Conservation (phyloP, 2,329 filamentous ascomycete genomes). For the Leptographium procerum region DNA sequence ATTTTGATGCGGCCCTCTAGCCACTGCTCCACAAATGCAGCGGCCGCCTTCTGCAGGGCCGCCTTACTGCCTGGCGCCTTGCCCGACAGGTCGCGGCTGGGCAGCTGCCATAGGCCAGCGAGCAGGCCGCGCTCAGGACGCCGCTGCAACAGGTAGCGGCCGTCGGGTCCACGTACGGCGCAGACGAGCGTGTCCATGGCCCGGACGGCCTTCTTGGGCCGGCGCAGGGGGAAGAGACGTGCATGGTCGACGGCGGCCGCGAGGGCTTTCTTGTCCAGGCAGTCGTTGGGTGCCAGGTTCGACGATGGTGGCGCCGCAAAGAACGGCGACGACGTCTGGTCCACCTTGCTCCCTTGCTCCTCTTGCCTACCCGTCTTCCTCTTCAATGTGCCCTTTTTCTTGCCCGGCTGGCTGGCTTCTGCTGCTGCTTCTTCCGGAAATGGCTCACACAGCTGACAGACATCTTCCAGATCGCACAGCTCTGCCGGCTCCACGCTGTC, state of each 20-base stretch:
- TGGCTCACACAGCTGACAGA: slow-evolving; percentile 35
- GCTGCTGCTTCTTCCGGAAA: slow-evolving; percentile 19
- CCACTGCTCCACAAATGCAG: neutral
- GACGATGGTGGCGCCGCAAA: slow-evolving; percentile 11
- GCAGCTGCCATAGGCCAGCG: slow-evolving; percentile 46
- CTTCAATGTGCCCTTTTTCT: slow-evolving; percentile 9
- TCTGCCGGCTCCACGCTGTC: slow-evolving; percentile 7
- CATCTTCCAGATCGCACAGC: slow-evolving; percentile 36
- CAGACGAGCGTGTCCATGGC: slow-evolving; percentile 43
- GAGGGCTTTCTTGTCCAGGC: neutral
- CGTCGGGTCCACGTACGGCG: slow-evolving; percentile 33
- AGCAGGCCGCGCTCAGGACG: slow-evolving; percentile 43
- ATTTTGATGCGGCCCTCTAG: neutral
- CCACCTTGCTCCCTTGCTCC: neutral
- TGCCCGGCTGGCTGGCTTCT: neutral
- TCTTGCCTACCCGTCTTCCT: neutral
- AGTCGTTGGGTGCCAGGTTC: neutral
- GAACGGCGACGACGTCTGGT: neutral
- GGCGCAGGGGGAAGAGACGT: slow-evolving; percentile 38
- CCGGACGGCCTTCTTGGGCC: slow-evolving; percentile 38
- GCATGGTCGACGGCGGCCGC: slow-evolving; percentile 32
- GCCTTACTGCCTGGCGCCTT: neutral
- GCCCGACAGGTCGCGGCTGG: slow-evolving; percentile 23
- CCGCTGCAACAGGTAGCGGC: slow-evolving; percentile 34
- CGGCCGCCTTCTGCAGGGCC: slow-evolving; percentile 1